phyloP scores from a whole-genome alignment of 2,329 filamentous ascomycete species.

The Diaporthe vexans region DNA sequence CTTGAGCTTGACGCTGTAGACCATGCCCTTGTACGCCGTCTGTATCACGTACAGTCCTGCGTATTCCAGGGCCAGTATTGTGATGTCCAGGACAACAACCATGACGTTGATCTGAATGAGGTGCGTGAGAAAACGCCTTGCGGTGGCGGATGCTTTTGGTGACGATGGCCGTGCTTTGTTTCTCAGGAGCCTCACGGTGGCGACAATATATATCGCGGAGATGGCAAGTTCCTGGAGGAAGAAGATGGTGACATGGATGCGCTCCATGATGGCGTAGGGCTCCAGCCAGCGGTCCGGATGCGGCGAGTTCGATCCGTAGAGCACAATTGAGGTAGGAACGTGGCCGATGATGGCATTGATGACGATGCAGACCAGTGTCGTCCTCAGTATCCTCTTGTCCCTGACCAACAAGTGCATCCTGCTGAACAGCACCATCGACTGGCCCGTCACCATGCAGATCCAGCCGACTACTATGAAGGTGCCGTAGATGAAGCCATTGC shows the following conservation, averaged over 20 bases:
- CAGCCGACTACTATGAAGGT: slow-evolving; percentile 53
- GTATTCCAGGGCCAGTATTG: slow-evolving; percentile 51
- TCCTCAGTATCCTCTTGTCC: slow-evolving; percentile 60
- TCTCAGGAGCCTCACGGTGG: slow-evolving; percentile 27
- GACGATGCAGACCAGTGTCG: slow-evolving; percentile 69
- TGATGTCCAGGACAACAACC: slow-evolving; percentile 55
- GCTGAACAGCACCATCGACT: slow-evolving; percentile 70
- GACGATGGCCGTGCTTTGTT: not conserved
- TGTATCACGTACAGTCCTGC: slow-evolving; percentile 51
- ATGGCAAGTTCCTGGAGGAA: slow-evolving; percentile 67
- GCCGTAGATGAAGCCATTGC: slow-evolving; percentile 8
- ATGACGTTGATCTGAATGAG: slow-evolving; percentile 61
- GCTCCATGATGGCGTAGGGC: slow-evolving; percentile 64
- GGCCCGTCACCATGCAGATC: slow-evolving; percentile 71
- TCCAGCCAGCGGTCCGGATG: slow-evolving; percentile 40
- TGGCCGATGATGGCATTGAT: slow-evolving; percentile 66
- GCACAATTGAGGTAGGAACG: slow-evolving; percentile 64
- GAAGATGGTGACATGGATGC: slow-evolving; percentile 70
- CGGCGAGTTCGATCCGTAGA: slow-evolving; percentile 40
- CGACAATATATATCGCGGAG: slow-evolving; percentile 59
- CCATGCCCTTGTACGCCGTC: slow-evolving; percentile 52
- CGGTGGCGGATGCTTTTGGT: not conserved
- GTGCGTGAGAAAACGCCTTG: slow-evolving; percentile 47
- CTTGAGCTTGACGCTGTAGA: slow-evolving; percentile 56
- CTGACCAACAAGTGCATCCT: slow-evolving; percentile 72